Evolutionary conservation across 108 stramenopile genomes (phyloP).

Genomic region (Parietichytrium sp.): DNA sequence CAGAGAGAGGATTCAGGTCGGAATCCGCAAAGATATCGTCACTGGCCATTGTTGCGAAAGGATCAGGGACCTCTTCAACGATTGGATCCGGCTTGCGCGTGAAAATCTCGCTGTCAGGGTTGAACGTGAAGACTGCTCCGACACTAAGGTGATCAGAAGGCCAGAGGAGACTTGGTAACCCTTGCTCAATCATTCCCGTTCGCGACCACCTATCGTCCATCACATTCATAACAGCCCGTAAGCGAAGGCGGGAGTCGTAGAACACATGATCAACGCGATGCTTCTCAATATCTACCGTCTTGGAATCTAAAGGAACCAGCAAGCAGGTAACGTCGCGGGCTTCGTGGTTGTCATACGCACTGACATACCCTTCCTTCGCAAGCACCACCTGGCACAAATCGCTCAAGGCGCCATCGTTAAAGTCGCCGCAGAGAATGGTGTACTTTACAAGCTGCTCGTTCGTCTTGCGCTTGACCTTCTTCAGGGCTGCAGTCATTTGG

Average conservation of each 20-base stretch:
- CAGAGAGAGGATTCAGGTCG: background rate
- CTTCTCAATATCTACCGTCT: background rate
- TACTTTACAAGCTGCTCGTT: background rate
- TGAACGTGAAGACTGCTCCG: background rate
- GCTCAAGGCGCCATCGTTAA: conserved; percentile 8
- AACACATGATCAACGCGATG: conserved; percentile 14
- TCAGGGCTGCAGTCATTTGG: background rate
- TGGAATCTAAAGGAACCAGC: background rate
- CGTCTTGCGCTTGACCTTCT: background rate
- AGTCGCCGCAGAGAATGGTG: conserved; percentile 22
- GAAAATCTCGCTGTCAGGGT: conserved; percentile 5
- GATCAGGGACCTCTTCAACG: background rate
- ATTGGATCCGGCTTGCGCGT: background rate
- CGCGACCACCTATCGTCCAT: conserved; percentile 21
- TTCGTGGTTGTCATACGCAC: conserved; percentile 1
- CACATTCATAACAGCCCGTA: conserved; percentile 21
- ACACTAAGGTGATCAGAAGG: conserved; percentile 31
- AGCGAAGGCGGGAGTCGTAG: conserved; percentile 16
- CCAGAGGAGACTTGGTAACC: conserved; percentile 5
- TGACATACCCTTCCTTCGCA: background rate
- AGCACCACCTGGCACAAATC: background rate
- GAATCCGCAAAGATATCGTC: conserved; percentile 21
- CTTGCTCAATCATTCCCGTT: conserved; percentile 25
- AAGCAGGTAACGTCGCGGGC: conserved; percentile 19
- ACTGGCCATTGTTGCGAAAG: background rate